A percentile compares a stretch with the other conserved stretches of the same genome.
phyloP scores from a whole-genome alignment of 1,284 basidiomycete species.

The Irpex sp. region DNA sequence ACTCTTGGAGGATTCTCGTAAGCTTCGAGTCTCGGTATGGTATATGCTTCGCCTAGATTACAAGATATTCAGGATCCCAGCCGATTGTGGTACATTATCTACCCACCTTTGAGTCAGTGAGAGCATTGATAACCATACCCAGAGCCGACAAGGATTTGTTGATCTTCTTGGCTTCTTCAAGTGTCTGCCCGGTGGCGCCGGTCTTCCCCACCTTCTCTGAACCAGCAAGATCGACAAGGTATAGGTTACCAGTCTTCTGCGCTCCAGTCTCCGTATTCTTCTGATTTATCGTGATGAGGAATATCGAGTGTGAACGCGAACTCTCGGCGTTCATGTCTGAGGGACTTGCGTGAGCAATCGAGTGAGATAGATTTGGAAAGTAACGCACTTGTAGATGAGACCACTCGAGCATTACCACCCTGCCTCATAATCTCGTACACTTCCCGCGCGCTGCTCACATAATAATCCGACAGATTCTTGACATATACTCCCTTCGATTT shows the following conservation, averaged over 20 bases:
- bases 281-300: constrained; percentile 96
- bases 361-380: not conserved
- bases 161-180: constrained; percentile 99
- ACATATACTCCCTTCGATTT: constrained; percentile 98
- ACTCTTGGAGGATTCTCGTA: constrained; percentile 99
- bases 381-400: constrained; percentile 89
- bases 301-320: constrained; percentile 98
- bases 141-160: constrained; percentile 98
- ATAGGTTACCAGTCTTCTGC: constrained; percentile 95
- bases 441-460: constrained; percentile 94
- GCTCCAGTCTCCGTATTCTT: constrained; percentile 95
- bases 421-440: constrained; percentile 99
- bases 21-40: constrained; percentile 99
- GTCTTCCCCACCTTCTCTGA: constrained; percentile 99
- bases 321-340: constrained; percentile 99
- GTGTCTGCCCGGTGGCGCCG: constrained; percentile 96
- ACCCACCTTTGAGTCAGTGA: constrained; percentile 92
- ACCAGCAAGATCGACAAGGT: constrained; percentile 97
- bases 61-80: not conserved
- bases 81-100: not conserved
- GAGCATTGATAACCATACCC: constrained; percentile 99
- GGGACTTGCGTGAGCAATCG: constrained; percentile 3
- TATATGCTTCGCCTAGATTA: constrained; percentile 86
- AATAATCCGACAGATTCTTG: constrained; percentile 97
- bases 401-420: constrained; percentile 87